Percentiles rank a stretch among this genome's conserved stretches.
Evolutionary conservation across 2,329 filamentous ascomycete genomes (phyloP).

Genomic region (Fusarium mangiferae): DNA sequence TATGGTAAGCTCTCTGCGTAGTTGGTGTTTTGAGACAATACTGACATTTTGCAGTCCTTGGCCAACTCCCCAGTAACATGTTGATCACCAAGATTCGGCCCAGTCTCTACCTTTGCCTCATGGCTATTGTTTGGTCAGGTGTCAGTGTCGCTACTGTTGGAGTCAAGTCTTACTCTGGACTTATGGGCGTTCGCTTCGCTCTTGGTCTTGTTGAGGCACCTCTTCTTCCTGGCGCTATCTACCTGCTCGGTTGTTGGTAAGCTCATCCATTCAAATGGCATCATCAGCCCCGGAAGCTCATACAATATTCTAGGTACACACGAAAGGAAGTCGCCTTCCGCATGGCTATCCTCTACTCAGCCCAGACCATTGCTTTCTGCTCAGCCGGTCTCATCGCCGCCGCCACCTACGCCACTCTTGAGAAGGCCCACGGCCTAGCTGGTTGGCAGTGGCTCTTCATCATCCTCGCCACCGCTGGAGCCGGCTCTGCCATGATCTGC

Average conservation of each 20-base stretch:
- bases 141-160: conserved; percentile 11
- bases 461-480: conserved; percentile 2
- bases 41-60: not conserved
- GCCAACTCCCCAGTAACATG: conserved; percentile 17
- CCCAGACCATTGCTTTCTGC: conserved; percentile 7
- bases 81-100: conserved; percentile 14
- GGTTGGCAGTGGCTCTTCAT: conserved; percentile 21
- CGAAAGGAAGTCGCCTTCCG: conserved; percentile 10
- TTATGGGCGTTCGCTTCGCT: conserved; percentile 12
- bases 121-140: conserved; percentile 16
- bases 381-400: conserved; percentile 9
- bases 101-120: conserved; percentile 8
- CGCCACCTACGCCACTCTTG: conserved; percentile 2
- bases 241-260: conserved; percentile 16
- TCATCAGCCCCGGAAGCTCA: not conserved
- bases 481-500: conserved; percentile 15
- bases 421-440: not conserved
- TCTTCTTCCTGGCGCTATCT: conserved; percentile 8
- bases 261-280: rapidly evolving
- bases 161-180: conserved; percentile 4
- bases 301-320: not conserved
- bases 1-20: not conserved
- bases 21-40: rapidly evolving
- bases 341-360: conserved; percentile 10
- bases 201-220: conserved; percentile 16